These are phyloP conservation scores for Lagenaria siceraria DNA, from an alignment of 306 rosid genomes.

Conservation along the genomic window DNA sequence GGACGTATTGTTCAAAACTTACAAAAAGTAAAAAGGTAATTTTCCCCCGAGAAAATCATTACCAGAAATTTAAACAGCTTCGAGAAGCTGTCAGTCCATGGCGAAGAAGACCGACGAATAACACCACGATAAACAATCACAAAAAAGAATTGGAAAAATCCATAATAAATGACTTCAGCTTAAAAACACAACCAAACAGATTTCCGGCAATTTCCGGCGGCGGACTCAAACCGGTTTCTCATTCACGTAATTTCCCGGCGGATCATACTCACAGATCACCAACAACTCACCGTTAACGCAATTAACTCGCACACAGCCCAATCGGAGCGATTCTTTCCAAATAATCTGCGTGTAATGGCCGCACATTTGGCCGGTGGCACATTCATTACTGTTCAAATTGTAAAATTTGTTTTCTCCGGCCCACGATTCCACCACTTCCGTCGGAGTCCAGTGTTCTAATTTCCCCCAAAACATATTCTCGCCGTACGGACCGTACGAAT, in stretches of 20 bases:
- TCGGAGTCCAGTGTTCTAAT: slow-evolving; percentile 18
- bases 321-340: slow-evolving; percentile 30
- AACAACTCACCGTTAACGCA: slow-evolving; percentile 16
- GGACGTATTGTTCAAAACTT: too few species aligned
- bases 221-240: slow-evolving; percentile 27
- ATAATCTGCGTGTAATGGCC: slow-evolving; percentile 65
- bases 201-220: neutral
- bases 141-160: neutral
- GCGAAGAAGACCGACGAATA: too few species aligned
- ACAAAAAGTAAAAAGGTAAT: too few species aligned
- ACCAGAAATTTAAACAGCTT: too few species aligned
- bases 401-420: slow-evolving; percentile 16
- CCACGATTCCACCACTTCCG: slow-evolving; percentile 36
- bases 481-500: slow-evolving; percentile 25
- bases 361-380: slow-evolving; percentile 18
- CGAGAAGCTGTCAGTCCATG: too few species aligned
- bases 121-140: too few species aligned
- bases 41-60: too few species aligned
- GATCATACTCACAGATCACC: slow-evolving; percentile 50
- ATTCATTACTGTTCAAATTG: slow-evolving; percentile 10
- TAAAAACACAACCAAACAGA: neutral
- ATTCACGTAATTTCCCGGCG: slow-evolving; percentile 29
- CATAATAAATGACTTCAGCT: neutral
- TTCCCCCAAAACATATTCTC: slow-evolving; percentile 56
- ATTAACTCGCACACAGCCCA: slow-evolving; percentile 36